Percentiles rank a stretch among this genome's conserved stretches.
Conservation (phyloP, 106 monocot genomes). For the Dendrobium chrysotoxum region DNA sequence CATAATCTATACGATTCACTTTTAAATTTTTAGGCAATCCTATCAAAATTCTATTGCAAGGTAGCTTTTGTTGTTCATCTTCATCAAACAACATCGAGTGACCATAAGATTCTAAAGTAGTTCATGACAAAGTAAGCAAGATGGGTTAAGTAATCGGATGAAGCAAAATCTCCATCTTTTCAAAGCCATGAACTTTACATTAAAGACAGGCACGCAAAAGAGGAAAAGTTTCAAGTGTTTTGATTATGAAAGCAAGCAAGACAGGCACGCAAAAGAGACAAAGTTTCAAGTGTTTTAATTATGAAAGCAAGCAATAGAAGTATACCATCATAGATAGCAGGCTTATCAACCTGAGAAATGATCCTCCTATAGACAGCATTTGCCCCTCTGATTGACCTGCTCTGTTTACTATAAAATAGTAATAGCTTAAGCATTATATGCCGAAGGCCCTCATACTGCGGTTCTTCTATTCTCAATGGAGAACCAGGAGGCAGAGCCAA, state of each 20-base stretch:
- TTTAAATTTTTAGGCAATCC: not conserved
- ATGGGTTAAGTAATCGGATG: not conserved
- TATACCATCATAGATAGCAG: slow-evolving; percentile 85
- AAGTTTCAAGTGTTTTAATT: not conserved
- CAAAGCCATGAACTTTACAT: not conserved
- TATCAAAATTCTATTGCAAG: not conserved
- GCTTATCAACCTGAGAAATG: slow-evolving; percentile 64
- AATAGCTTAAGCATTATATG: slow-evolving; percentile 60
- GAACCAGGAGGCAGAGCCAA: slow-evolving; percentile 70
- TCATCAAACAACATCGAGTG: not conserved
- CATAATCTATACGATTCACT: not conserved
- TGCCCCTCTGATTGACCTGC: slow-evolving; percentile 86
- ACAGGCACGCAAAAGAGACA: no score
- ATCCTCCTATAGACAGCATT: slow-evolving; percentile 77
- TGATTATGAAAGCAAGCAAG: not conserved
- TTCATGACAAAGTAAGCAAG: not conserved
- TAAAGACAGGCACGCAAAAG: not conserved
- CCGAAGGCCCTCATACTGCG: slow-evolving; percentile 62
- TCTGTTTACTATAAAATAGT: slow-evolving; percentile 89
- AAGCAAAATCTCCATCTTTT: not conserved
- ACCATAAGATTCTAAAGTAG: not conserved
- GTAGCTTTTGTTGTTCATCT: not conserved
- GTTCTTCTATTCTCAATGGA: slow-evolving; percentile 73
- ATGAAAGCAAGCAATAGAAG: slow-evolving; percentile 9
- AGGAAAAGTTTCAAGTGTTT: not conserved